These are phyloP conservation scores for Bruguiera gymnorhiza DNA, from an alignment of 345 rosid genomes.

Conservation along the genomic window DNA sequence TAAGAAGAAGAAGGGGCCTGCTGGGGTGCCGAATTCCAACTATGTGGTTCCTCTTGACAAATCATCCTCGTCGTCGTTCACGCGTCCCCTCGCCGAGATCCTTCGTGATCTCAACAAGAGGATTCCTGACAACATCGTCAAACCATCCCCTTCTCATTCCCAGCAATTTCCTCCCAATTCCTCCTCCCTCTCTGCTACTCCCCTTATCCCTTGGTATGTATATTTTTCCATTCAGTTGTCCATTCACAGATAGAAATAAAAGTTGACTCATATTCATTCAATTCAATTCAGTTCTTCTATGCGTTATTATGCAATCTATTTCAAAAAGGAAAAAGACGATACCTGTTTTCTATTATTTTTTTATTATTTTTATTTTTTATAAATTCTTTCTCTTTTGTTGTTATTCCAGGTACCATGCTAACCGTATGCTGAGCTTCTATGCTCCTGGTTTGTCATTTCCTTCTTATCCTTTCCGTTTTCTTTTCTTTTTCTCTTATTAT, in stretches of 20 bases:
- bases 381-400: not conserved
- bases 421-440: constrained; percentile 95
- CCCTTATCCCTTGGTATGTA: constrained; percentile 69
- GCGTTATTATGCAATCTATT: too few relatives aligned
- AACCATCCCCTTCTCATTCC: constrained; percentile 23
- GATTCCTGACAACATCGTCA: constrained; percentile 83
- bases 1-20: constrained; percentile 39
- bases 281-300: too few relatives aligned
- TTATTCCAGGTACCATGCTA: constrained; percentile 78
- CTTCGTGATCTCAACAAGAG: constrained; percentile 96
- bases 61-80: constrained; percentile 54
- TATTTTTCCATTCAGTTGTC: not conserved
- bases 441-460: constrained; percentile 69
- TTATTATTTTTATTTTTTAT: not conserved
- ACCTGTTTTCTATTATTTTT: not conserved
- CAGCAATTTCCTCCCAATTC: not conserved
- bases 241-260: too few relatives aligned
- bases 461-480: constrained; percentile 2
- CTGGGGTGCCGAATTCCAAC: constrained; percentile 70
- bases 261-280: too few relatives aligned
- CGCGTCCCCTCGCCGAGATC: constrained; percentile 90
- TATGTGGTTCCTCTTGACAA: constrained; percentile 92
- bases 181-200: constrained; percentile 18
- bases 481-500: not conserved
- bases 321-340: too few relatives aligned